These are phyloP conservation scores for Sicyos baderoa DNA, from an alignment of 306 rosid genomes.

Conservation along the genomic window DNA sequence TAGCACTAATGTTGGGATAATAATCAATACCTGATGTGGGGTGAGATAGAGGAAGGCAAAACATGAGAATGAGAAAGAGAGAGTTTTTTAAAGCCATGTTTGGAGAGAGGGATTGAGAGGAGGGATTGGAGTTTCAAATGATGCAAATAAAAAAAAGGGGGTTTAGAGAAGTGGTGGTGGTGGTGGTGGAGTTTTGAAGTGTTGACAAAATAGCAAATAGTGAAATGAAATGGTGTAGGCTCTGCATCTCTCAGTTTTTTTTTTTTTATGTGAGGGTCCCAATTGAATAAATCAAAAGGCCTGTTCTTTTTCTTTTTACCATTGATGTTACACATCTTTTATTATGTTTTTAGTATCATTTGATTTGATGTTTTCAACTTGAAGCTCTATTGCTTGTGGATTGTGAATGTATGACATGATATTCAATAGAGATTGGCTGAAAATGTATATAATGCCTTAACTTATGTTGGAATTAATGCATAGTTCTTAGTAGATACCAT, in stretches of 20 bases:
- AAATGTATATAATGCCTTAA: no score
- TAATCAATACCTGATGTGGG: constrained; percentile 13
- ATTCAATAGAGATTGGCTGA: no score
- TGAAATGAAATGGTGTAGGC: no score
- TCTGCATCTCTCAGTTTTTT: constrained; percentile 14
- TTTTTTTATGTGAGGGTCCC: constrained; percentile 5
- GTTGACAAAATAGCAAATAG: constrained; percentile 6
- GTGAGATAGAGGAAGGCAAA: background rate
- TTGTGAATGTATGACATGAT: no score
- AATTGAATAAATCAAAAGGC: constrained; percentile 1
- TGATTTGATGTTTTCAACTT: no score
- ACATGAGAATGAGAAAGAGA: constrained; percentile 11
- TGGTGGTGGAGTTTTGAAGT: background rate
- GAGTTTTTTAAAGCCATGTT: constrained; percentile 8
- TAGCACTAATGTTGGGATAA: background rate
- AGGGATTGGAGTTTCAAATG: background rate
- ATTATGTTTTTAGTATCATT: no score
- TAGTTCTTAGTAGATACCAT: no score
- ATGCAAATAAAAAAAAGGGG: no score
- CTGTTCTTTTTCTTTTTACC: background rate
- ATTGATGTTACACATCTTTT: no score
- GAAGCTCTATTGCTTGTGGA: no score
- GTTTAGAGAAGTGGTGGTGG: no score
- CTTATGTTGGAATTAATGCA: no score
- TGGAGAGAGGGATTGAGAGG: background rate